Conservation (phyloP, 2,329 filamentous ascomycete genomes). For the Scortechinia acanthostroma region DNA sequence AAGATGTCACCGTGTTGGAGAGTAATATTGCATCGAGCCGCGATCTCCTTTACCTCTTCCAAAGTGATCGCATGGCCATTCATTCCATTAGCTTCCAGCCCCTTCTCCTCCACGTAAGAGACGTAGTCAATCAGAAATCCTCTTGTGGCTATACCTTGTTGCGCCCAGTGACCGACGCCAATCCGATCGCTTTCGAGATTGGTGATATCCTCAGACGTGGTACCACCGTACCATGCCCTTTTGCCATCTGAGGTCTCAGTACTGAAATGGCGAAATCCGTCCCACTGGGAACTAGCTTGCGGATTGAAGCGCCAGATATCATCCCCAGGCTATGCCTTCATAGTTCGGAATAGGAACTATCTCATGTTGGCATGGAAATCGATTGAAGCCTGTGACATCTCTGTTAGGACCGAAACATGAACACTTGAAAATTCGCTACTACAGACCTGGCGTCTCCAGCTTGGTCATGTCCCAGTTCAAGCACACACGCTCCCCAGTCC, state of each 20-base stretch:
- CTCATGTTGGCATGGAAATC: conserved; percentile 8
- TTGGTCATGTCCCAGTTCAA: neutral
- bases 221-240: conserved; percentile 31
- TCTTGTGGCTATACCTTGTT: conserved; percentile 36
- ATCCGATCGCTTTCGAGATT: conserved; percentile 8
- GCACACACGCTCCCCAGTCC: neutral
- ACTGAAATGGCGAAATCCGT: conserved; percentile 21
- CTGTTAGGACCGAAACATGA: conserved; percentile 20
- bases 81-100: conserved; percentile 25
- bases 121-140: conserved; percentile 44
- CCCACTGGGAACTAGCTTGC: neutral
- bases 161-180: conserved; percentile 22
- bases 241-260: conserved; percentile 23
- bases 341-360: too few species aligned
- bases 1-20: conserved; percentile 45
- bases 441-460: neutral
- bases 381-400: conserved; percentile 19
- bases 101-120: conserved; percentile 28
- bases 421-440: too few species aligned
- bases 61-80: conserved; percentile 30
- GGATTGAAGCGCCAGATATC: conserved; percentile 7
- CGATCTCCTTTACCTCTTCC: conserved; percentile 30
- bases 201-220: conserved; percentile 18
- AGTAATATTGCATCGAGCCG: conserved; percentile 28
- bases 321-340: too few species aligned